Evolutionary conservation across 768 basidiomycete genomes (phyloP), one percentile per base, ranked within the genome.

Genomic region (Kwoniella bestiolae): DNA sequence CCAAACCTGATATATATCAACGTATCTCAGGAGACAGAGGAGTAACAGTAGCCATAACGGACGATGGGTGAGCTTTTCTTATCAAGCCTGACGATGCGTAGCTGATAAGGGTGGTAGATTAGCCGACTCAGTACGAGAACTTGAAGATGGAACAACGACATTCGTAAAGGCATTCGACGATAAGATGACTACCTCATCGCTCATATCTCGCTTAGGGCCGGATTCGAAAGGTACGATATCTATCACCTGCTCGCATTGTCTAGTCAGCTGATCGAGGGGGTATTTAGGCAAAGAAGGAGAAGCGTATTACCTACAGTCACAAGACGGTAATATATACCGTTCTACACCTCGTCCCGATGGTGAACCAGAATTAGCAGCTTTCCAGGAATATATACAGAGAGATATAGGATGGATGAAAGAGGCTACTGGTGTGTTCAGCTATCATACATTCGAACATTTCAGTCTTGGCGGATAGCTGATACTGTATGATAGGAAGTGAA

Each of bases 251-350:
- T 1, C 25, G 59, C 26, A 38, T 58, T 1, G 55, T 28, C 25
- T 68, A 60, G 55, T 47, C 28, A 51, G 34, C 29, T 38, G 46
- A 47, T 14, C 32, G 59, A 26, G 2, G 2, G 25, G 26, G 3
- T 18, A 34, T 65, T 63, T 58, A 73, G 70, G 55, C 23, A 62
- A 75, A 50, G 21, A 63, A 11, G 49, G 53, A 26, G 82, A 85
- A 46, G 84, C 89, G 16, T 81, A 84, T 68, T 95, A 95, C 79
- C 84, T 96, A 3, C 94, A 96, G 79, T 91, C 90, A 3, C 93
- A 96, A 79, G 92, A 95, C 76, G 94, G 94, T 8, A 97, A 96
- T 78, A 65, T 95, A 26, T 92, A 86, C 72, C 69, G 75, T 9
- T 66, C 65, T 0, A 53, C 52, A 23, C 57, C 61, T 2, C 60